Evolutionary conservation across 495 filamentous ascomycete genomes (phyloP).

Genomic region (Daldinia concentrica): DNA sequence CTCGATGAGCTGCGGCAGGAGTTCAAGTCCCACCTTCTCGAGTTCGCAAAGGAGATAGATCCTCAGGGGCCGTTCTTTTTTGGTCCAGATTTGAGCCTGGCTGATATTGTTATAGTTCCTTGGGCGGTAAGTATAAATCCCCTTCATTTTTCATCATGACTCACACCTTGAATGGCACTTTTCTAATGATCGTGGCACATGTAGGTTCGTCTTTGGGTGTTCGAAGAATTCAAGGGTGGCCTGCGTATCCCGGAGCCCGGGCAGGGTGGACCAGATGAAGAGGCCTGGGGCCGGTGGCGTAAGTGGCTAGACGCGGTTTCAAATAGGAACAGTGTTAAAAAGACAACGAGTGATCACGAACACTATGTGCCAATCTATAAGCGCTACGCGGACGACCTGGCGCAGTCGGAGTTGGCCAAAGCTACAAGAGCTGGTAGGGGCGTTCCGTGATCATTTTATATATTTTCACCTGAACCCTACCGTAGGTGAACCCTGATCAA

Average conservation of each 20-base stretch:
- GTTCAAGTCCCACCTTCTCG: slow-evolving; percentile 50
- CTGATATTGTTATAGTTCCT: slow-evolving; percentile 66
- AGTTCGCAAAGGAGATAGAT: slow-evolving; percentile 64
- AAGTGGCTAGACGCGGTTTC: slow-evolving; percentile 62
- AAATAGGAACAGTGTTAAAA: slow-evolving; percentile 59
- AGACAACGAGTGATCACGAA: slow-evolving; percentile 65
- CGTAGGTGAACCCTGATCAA: no score
- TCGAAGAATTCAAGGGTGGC: slow-evolving; percentile 70
- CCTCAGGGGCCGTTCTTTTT: slow-evolving; percentile 64
- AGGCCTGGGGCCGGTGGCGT: slow-evolving; percentile 63
- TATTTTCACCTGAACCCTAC: no score
- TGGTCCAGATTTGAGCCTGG: slow-evolving; percentile 57
- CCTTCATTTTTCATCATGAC: background rate
- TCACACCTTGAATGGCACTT: background rate
- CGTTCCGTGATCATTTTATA: slow-evolving; percentile 12
- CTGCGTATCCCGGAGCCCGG: slow-evolving; percentile 56
- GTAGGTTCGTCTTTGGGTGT: slow-evolving; percentile 63
- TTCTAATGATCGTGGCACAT: background rate
- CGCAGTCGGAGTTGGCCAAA: slow-evolving; percentile 70
- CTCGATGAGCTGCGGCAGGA: slow-evolving; percentile 45
- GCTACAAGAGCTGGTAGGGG: slow-evolving; percentile 56
- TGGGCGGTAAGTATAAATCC: slow-evolving; percentile 54
- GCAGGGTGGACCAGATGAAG: slow-evolving; percentile 59
- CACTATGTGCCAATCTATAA: slow-evolving; percentile 68
- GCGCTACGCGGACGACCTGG: slow-evolving; percentile 68